Evolutionary conservation across 2,329 filamentous ascomycete species (phyloP), one percentile per base, ranked within the genome.

Genomic region (Dothistroma pini): DNA sequence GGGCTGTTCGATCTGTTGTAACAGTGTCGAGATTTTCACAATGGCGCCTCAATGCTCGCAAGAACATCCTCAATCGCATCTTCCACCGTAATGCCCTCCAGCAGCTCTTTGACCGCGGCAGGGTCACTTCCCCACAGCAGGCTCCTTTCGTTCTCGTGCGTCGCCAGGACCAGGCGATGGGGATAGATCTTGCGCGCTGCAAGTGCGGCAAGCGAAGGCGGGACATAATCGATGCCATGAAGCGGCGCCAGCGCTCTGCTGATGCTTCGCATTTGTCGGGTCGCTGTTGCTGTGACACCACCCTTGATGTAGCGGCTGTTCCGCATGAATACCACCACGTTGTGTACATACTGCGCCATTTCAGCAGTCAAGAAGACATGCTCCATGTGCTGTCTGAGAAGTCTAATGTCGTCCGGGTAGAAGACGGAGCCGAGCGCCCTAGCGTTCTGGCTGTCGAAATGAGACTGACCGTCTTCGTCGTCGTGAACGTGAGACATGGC

Each of bases 101-200:
- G 76, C 54, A 92, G 68, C 16, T 83, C 80, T 65, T 84, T 81
- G 1, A 97, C 85, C 4, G 89, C 89, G 32, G 83, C 81, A 0
- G 89, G 67, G 57, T 89, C 86, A 74, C 93, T 97, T 0, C 95
- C 95, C 86, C 96, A 99, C 74, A 96, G 91, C 79, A 96, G 83
- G 73, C 92, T 97, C 53, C 92, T 83, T 77, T 97, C 95, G 60
- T 86, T 85, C 63, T 86, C 83, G 0, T 90, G 83, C 1, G 78
- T 76, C 0, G 89, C 85, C 58, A 97, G 83, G 14, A 84, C 76
- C 34, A 99, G 86, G 9, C 92, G 87, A 77, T 99, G 95, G 19
- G 89, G 82, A 72, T 96, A 99, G 25, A 96, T 84, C 77, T 97
- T 97, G 63, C 86, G 86, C 1, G 89, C 87, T 5, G 95, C 95